Conservation (phyloP, 1,284 basidiomycete genomes). For the Sporisorium reilianum region DNA sequence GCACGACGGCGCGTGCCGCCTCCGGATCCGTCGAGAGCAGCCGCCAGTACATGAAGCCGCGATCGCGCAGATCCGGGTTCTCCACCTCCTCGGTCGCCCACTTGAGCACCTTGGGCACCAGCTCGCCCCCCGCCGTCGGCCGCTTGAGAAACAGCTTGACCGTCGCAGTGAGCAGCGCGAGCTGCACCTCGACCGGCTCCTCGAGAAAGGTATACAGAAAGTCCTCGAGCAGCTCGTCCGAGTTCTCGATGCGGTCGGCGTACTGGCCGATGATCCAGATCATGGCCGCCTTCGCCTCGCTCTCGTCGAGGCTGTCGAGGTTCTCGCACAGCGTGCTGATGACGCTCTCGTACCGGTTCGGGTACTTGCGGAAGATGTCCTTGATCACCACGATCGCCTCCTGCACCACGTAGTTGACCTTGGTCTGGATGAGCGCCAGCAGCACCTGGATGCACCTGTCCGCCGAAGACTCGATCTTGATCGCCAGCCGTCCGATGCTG, state of each 20-base stretch:
- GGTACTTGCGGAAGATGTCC: slow-evolving; percentile 97
- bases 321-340: slow-evolving; percentile 93
- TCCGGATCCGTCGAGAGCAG: slow-evolving; percentile 90
- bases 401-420: slow-evolving; percentile 96
- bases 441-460: slow-evolving; percentile 90
- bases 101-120: slow-evolving; percentile 95
- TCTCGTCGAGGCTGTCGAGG: slow-evolving; percentile 90
- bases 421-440: slow-evolving; percentile 88
- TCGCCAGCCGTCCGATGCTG: slow-evolving; percentile 93
- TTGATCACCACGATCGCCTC: slow-evolving; percentile 97
- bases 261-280: slow-evolving; percentile 99
- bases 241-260: slow-evolving; percentile 94
- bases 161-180: slow-evolving; percentile 91
- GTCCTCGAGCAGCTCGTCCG: slow-evolving; percentile 93
- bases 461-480: slow-evolving; percentile 92
- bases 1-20: slow-evolving; percentile 87
- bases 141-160: slow-evolving; percentile 98
- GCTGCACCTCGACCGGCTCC: slow-evolving; percentile 93
- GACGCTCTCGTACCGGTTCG: slow-evolving; percentile 93
- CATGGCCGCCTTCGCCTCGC: slow-evolving; percentile 95
- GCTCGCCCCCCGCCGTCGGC: slow-evolving; percentile 85
- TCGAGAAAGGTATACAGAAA: slow-evolving; percentile 91
- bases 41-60: slow-evolving; percentile 99
- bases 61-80: slow-evolving; percentile 94
- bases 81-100: slow-evolving; percentile 98